These are phyloP conservation scores for Biancaea sappan DNA, from an alignment of 306 rosid species.

Conservation along the genomic window DNA sequence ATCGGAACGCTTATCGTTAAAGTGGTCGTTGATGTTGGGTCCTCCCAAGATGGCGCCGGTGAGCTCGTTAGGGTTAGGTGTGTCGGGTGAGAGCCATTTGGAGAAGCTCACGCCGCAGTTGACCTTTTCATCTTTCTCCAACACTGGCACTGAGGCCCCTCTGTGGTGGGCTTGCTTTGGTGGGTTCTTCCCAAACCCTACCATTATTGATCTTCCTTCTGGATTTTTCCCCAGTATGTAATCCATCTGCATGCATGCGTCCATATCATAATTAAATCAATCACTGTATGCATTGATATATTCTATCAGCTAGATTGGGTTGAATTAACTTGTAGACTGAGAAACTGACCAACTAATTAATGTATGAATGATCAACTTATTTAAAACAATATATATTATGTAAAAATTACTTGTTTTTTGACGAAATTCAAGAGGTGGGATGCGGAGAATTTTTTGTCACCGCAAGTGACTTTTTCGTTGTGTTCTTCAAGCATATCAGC, in stretches of 20 bases:
- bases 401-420: conserved; percentile 68
- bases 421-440: conserved; percentile 51
- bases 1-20: conserved; percentile 68
- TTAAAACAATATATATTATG: no score
- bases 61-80: conserved; percentile 74
- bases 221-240: conserved; percentile 79
- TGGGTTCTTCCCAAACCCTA: conserved; percentile 72
- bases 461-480: conserved; percentile 58
- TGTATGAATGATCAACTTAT: no score
- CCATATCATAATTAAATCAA: no score
- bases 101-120: conserved; percentile 54
- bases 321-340: no score
- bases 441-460: conserved; percentile 42
- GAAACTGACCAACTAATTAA: no score
- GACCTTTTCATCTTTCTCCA: not conserved
- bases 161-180: conserved; percentile 88
- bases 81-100: conserved; percentile 49
- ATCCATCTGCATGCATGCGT: conserved; percentile 67
- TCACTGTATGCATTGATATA: no score
- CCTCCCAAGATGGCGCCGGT: conserved; percentile 95
- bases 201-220: conserved; percentile 74
- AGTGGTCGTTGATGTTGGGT: conserved; percentile 64
- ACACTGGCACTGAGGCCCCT: conserved; percentile 71
- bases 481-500: conserved; percentile 60
- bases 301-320: no score